phyloP scores from a whole-genome alignment of 495 filamentous ascomycete genomes.

The Penicillium arizonense region DNA sequence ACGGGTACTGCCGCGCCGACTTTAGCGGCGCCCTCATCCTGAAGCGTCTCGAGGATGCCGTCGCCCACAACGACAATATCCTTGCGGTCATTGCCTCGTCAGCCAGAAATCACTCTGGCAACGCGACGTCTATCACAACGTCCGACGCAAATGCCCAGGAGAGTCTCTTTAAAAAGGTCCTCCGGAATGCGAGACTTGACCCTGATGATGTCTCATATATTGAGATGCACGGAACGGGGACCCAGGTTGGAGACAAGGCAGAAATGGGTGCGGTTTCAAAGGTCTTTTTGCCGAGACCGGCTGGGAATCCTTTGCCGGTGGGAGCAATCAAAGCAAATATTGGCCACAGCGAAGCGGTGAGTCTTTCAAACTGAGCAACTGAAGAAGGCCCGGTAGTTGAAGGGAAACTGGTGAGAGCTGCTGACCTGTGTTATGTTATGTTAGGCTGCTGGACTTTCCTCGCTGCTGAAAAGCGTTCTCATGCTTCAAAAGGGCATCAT shows the following conservation, averaged over 20 bases:
- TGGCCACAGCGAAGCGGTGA: not conserved
- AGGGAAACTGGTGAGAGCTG: too few relatives aligned
- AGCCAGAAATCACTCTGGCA: conserved; percentile 42
- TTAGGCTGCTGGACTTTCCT: not conserved
- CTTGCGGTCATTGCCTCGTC: conserved; percentile 36
- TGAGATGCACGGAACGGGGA: not conserved
- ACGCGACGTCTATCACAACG: conserved; percentile 44
- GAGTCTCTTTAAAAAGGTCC: conserved; percentile 40
- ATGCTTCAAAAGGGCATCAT: not conserved
- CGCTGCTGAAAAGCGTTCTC: not conserved
- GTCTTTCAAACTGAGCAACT: too few relatives aligned
- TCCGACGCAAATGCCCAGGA: conserved; percentile 51
- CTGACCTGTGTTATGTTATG: too few relatives aligned
- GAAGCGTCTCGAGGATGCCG: conserved; percentile 47
- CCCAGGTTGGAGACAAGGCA: not conserved
- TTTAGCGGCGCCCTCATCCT: conserved; percentile 41
- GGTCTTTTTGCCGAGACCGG: not conserved
- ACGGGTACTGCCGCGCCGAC: conserved; percentile 67
- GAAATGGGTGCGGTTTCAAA: not conserved
- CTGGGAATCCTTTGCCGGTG: not conserved
- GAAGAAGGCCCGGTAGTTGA: too few relatives aligned
- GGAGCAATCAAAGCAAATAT: not conserved
- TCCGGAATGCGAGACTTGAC: conserved; percentile 43
- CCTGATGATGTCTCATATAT: conserved; percentile 18
- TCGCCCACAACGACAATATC: conserved; percentile 46